These are phyloP conservation scores for Termitomyces sp. DNA, from an alignment of 768 basidiomycete genomes.

Conservation along the genomic window DNA sequence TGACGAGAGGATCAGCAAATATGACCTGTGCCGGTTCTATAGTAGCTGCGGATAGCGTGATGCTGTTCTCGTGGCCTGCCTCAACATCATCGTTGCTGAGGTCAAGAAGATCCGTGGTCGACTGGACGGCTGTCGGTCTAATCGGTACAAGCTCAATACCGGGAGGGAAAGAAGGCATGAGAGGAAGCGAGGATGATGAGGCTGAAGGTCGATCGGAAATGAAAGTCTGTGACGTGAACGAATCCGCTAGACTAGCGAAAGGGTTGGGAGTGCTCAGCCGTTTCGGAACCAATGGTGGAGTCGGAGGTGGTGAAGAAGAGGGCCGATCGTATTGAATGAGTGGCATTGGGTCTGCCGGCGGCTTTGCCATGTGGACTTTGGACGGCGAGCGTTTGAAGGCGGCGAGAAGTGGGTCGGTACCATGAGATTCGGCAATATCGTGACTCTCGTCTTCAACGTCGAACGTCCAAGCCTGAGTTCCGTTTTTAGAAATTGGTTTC, in stretches of 20 bases:
- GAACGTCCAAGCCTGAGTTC: constrained; percentile 11
- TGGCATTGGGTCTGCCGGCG: neutral
- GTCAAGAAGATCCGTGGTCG: constrained; percentile 4
- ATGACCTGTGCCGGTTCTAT: neutral
- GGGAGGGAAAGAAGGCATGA: constrained; percentile 6
- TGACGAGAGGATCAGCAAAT: neutral
- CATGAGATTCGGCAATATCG: constrained; percentile 4
- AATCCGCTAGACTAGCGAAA: constrained; percentile 6
- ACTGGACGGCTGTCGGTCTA: neutral
- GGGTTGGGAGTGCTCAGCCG: constrained; percentile 5
- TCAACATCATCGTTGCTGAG: neutral
- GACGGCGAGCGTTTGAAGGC: constrained; percentile 12
- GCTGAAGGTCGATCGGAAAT: constrained; percentile 1
- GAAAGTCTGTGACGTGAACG: constrained; percentile 5
- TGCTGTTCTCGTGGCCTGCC: neutral
- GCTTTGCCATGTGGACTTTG: neutral
- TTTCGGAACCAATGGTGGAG: constrained; percentile 2
- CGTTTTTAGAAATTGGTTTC: neutral
- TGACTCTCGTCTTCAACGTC: constrained; percentile 14
- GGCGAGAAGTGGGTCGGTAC: constrained; percentile 4
- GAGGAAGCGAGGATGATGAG: constrained; percentile 6
- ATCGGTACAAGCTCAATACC: constrained; percentile 6
- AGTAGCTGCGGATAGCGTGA: no score
- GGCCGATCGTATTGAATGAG: constrained; percentile 6
- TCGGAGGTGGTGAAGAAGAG: neutral